phyloP scores from a whole-genome alignment of 768 basidiomycete genomes.

The Russula griseocarnosa region DNA sequence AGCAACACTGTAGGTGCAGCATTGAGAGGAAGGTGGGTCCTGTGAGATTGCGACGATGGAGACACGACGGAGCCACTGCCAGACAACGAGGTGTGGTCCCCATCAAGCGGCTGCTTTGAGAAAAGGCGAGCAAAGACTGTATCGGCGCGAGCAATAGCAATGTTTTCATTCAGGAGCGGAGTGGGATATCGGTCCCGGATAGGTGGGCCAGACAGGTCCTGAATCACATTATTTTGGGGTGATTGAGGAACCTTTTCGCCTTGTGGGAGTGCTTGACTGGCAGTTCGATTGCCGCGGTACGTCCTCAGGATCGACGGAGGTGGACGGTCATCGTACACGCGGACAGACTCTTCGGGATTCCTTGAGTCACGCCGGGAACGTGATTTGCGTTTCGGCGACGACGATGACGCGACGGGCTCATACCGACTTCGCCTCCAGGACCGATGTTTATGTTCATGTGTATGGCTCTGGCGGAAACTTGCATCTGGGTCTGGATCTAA shows the following conservation, averaged over 20 bases:
- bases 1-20: constrained; percentile 14
- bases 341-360: constrained; percentile 26
- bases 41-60: constrained; percentile 17
- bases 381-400: constrained; percentile 26
- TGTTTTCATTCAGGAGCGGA: not conserved
- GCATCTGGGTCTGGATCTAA: not conserved
- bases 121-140: constrained; percentile 23
- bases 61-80: constrained; percentile 4
- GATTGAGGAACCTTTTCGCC: constrained; percentile 9
- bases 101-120: constrained; percentile 7
- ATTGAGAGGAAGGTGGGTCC: constrained; percentile 18
- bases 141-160: constrained; percentile 14
- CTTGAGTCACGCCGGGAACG: constrained; percentile 26
- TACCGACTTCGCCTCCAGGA: constrained; percentile 29
- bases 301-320: constrained; percentile 37
- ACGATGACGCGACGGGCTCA: constrained; percentile 23
- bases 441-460: constrained; percentile 13
- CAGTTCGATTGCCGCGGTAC: constrained; percentile 29
- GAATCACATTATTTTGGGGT: not conserved
- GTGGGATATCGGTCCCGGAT: constrained; percentile 1
- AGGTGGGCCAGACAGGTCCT: not conserved
- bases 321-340: constrained; percentile 41
- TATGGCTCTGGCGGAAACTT: not conserved
- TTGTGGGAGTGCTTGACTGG: not conserved
- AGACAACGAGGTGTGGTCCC: constrained; percentile 5